Evolutionary conservation across 78 protist species (phyloP).

Genomic region (Tieghemostelium lacteum): DNA sequence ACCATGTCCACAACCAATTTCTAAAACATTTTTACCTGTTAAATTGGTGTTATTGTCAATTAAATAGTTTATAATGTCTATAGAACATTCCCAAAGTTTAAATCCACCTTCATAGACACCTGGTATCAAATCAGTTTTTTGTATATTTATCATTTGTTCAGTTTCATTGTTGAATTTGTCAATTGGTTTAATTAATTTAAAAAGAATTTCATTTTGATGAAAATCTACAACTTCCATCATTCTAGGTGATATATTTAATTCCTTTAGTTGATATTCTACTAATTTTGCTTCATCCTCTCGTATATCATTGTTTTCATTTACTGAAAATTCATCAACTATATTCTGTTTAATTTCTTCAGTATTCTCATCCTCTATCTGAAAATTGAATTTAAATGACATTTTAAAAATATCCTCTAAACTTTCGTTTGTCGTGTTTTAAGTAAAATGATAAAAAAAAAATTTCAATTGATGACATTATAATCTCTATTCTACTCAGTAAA

Average conservation of each 20-base stretch:
- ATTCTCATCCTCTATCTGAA: too few species aligned
- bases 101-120: constrained; percentile 88
- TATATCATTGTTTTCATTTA: too few species aligned
- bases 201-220: neutral
- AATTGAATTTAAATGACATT: too few species aligned
- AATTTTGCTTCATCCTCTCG: constrained; percentile 8
- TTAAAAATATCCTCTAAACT: too few species aligned
- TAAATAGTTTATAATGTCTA: constrained; percentile 70
- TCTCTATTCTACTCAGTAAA: too few species aligned
- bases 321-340: too few species aligned
- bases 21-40: constrained; percentile 50
- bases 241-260: neutral
- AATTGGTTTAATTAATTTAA: constrained; percentile 3
- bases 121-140: constrained; percentile 67
- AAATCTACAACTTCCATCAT: neutral
- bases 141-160: too few species aligned
- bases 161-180: neutral
- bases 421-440: too few species aligned
- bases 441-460: too few species aligned
- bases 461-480: too few species aligned
- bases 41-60: constrained; percentile 6
- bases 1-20: neutral
- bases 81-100: constrained; percentile 83
- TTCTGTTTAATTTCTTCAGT: too few species aligned
- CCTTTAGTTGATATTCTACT: neutral